Conservation (phyloP, 164 flowering plant species). For the Vitis labrusca region DNA sequence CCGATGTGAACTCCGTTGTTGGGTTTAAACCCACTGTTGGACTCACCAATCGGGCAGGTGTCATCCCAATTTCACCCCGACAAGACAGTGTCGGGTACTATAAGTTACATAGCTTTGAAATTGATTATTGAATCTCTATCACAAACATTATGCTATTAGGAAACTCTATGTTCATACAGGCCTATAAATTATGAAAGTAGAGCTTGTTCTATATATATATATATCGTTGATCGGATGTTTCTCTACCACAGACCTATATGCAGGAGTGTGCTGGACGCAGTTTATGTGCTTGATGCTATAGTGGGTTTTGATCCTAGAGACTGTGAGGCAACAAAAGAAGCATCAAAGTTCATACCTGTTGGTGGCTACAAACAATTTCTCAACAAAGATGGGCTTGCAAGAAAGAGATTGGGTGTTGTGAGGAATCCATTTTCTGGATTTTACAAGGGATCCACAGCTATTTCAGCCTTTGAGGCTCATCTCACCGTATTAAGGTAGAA, state of each 20-base stretch:
- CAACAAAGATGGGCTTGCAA: slow-evolving; percentile 51
- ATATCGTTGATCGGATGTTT: background rate
- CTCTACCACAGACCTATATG: slow-evolving; percentile 1
- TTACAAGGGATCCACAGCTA: slow-evolving; percentile 12
- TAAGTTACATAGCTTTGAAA: background rate
- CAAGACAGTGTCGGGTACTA: slow-evolving; percentile 41
- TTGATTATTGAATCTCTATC: background rate
- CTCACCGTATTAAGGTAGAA: slow-evolving; percentile 31
- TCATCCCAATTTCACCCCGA: slow-evolving; percentile 30
- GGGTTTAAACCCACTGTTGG: slow-evolving; percentile 52
- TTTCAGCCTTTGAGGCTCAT: slow-evolving; percentile 34
- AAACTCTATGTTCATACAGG: no score
- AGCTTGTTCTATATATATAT: no score
- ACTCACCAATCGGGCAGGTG: slow-evolving; percentile 46
- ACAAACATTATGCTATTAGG: no score
- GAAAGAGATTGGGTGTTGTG: slow-evolving; percentile 55
- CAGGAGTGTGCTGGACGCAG: slow-evolving; percentile 78
- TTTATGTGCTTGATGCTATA: slow-evolving; percentile 60
- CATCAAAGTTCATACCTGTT: slow-evolving; percentile 47
- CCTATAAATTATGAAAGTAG: background rate
- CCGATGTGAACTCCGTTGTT: slow-evolving; percentile 29
- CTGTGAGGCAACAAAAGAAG: slow-evolving; percentile 38
- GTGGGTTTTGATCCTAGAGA: slow-evolving; percentile 61
- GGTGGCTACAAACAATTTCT: slow-evolving; percentile 69
- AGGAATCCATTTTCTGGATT: slow-evolving; percentile 32